Base-by-base conservation (phyloP, 257 asterid species). In the Solanum megistacrolobum region DNA sequence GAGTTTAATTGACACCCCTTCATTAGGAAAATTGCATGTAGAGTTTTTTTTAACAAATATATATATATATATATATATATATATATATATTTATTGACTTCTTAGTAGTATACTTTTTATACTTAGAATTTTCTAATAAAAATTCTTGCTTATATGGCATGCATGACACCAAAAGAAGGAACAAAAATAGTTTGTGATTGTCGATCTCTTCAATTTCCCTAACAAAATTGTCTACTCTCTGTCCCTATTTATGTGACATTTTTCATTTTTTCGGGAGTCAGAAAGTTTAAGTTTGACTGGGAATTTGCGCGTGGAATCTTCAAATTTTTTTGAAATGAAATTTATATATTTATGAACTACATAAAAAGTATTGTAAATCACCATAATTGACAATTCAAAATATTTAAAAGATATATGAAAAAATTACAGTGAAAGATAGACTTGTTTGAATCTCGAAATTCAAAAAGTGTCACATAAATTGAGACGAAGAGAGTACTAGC, bases 211-310 rank as follows among this genome's bases (percentile, higher is more conserved):
- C 39, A 81, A 46, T 29, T 48, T 1, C 25, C 41, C 12, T 29
- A 46, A 46, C 1, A 4, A 79, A 25, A 7, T 25, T 7, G n/a
- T 41, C 38, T 2, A 6, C 2, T 6, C 10, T 4, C 7, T 18
- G n/a, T 18, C n/a, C 3, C 65, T 18, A 52, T 18, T 18, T 18
- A 55, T 18, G 25, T 55, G 0, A 4, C n/a, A 20, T 0, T 20
- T 55, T 55, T 55, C 2, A 2, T 55, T 18, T 18, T 55, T 55
- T 18, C 10, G 4, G 4, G 11, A 18, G 65, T 18, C 5, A 0
- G 0, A 55, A 0, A 18, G 9, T 55, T 18, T 55, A 7, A 55
- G n/a, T 55, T 18, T 18, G n/a, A 18, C 0, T 2, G 10, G 0
- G 0, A 55, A 55, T 18, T 36, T 13, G 7, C 0, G 21, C 7